Evolutionary conservation across 129 eudicot species (phyloP), one percentile per base, ranked within the genome.

Genomic region (Deinandra increscens): DNA sequence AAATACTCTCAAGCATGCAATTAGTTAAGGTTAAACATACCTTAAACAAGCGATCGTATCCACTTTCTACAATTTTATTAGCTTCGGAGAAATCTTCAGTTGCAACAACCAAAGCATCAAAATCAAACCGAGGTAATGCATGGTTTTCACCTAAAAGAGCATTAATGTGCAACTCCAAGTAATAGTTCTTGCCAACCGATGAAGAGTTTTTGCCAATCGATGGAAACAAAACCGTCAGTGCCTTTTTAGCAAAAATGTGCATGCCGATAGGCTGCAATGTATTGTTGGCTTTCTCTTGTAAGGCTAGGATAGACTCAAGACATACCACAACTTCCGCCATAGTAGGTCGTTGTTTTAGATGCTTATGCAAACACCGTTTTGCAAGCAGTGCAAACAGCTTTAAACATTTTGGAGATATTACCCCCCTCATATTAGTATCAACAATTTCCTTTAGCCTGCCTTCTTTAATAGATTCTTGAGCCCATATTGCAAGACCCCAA

Each of bases 381-480:
- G 49, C 73, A 10, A 50, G 23, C 7, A 14, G 9, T 10, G 64
- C 72, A 48, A 67, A 67, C 29, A 1, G 31, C 26, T 67, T 67
- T 6, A 67, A 46, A 49, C 60, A 67, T 49, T 67, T 67, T 9
- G 60, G 3, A 11, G 9, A 31, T 9, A 67, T n/a, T 9, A 10
- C 9, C 60, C 14, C 72, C 60, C 72, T 48, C 48, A 67, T 46
- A 3, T 31, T 67, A 0, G 0, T 11, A 31, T 67, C 72, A 31
- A 69, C 50, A 6, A 69, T 69, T 18, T 69, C 13, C 73, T 69
- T 69, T 69, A 69, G 50, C 50, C 9, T 67, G 3, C 60, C 72
- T 67, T 48, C 60, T 67, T 67, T 53, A 37, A 69, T 51, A 8
- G 63, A 69, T 0, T 69, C 73, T 69, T 51, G 73, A 51, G 51